These are phyloP conservation scores for Hyaloperonospora arabidopsidis DNA, from an alignment of 352 stramenopile species.

Conservation along the genomic window DNA sequence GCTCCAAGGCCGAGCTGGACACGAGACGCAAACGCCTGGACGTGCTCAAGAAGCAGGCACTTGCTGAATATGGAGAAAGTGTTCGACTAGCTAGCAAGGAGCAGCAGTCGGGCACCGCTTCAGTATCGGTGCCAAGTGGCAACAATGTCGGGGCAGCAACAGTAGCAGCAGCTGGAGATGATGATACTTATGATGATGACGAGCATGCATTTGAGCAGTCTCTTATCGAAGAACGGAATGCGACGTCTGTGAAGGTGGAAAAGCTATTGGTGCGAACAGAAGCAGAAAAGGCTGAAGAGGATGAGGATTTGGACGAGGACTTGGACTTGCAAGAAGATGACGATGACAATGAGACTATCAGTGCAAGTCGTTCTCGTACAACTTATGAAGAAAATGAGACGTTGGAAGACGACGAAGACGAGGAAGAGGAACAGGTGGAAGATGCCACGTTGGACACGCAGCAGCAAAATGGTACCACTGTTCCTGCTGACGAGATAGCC, in stretches of 20 bases:
- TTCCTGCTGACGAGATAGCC: constrained; percentile 1
- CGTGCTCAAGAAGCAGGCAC: constrained; percentile 61
- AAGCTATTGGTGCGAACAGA: constrained; percentile 13
- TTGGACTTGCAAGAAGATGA: constrained; percentile 31
- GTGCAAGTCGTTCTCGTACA: constrained; percentile 9
- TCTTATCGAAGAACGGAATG: constrained; percentile 23
- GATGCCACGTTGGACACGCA: constrained; percentile 4
- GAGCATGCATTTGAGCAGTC: constrained; percentile 38
- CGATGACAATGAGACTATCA: constrained; percentile 20
- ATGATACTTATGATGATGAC: constrained; percentile 25
- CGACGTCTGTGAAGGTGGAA: constrained; percentile 6
- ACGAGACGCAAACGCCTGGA: constrained; percentile 59
- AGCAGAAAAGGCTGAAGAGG: constrained; percentile 24
- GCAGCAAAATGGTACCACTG: background rate
- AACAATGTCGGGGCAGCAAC: constrained; percentile 16
- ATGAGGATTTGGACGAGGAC: constrained; percentile 33
- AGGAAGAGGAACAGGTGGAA: constrained; percentile 14
- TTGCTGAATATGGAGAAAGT: constrained; percentile 48
- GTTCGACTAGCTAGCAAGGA: constrained; percentile 16
- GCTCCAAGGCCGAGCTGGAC: constrained; percentile 60
- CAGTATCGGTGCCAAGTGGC: constrained; percentile 4
- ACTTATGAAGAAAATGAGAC: constrained; percentile 23
- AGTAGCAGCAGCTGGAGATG: background rate
- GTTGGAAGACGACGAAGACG: constrained; percentile 22
- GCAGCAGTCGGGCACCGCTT: constrained; percentile 9